Evolutionary conservation across 768 basidiomycete species (phyloP).

Genomic region (Pleurotus cornucopiae): DNA sequence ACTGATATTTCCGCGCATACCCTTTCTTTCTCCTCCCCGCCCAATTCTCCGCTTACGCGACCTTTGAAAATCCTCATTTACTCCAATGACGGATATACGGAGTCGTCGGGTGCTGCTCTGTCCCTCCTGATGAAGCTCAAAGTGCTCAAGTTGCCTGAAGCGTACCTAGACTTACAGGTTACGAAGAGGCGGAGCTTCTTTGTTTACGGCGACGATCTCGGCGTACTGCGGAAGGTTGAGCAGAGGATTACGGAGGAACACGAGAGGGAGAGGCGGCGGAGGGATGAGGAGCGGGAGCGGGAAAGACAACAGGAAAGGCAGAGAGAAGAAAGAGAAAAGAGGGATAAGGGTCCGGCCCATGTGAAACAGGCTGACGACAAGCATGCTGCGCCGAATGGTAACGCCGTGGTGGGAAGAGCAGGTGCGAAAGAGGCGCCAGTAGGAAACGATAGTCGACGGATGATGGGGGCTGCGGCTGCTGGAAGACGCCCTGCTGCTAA

Average conservation of each 20-base stretch:
- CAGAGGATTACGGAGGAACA: slow-evolving; percentile 36
- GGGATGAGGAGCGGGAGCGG: slow-evolving; percentile 22
- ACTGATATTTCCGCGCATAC: neutral
- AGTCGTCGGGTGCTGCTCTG: slow-evolving; percentile 84
- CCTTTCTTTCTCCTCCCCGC: slow-evolving; percentile 15
- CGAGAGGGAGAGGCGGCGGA: slow-evolving; percentile 28
- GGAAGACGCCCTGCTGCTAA: slow-evolving; percentile 42
- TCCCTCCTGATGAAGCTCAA: slow-evolving; percentile 80
- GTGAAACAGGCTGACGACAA: slow-evolving; percentile 16
- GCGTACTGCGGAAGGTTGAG: slow-evolving; percentile 70
- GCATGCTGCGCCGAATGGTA: slow-evolving; percentile 21
- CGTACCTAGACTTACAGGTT: slow-evolving; percentile 88
- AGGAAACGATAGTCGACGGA: slow-evolving; percentile 17
- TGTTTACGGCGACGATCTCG: slow-evolving; percentile 81
- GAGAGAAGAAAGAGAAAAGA: slow-evolving; percentile 20
- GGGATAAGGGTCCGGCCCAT: neutral
- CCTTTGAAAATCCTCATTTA: slow-evolving; percentile 78
- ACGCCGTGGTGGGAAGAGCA: slow-evolving; percentile 21
- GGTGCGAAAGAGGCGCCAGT: slow-evolving; percentile 17
- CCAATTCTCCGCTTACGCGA: slow-evolving; percentile 28
- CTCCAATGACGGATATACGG: slow-evolving; percentile 89
- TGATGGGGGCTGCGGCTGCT: slow-evolving; percentile 14
- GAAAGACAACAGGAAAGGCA: slow-evolving; percentile 22
- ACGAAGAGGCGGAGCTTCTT: slow-evolving; percentile 82
- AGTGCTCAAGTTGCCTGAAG: slow-evolving; percentile 71